Evolutionary conservation across 139 green algal species (phyloP), one percentile per base, ranked within the genome.

Genomic region (Chlorella sp.): DNA sequence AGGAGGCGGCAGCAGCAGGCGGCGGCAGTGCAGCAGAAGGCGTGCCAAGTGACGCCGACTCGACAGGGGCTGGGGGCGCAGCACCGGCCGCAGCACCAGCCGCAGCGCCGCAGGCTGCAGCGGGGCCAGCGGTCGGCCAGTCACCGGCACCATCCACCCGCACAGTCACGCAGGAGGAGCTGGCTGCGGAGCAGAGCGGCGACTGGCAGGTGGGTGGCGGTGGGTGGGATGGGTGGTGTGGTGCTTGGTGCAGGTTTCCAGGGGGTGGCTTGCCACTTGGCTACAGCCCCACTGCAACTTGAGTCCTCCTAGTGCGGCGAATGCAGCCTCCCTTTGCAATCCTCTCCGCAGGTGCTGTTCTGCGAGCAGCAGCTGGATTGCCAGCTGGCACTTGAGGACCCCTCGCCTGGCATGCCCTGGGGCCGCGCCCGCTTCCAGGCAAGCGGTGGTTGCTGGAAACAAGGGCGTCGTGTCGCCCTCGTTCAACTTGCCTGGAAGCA

Each of bases 371-470:
- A 82, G 9, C 44, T 89, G 62, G 90, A 96, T 82, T 92, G 95
- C 69, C 86, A 86, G 43, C 80, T 92, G 38, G 73, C 69, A 1
- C 90, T 95, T 65, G 92, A 96, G 81, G 93, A 96, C 76, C 84
- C 93, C 54, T 87, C 87, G 6, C 88, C 89, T 8, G 79, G 85
- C 74, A 93, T 91, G 89, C 88, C 89, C n/a, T 92, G 86, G 88
- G 81, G 87, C 0, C 76, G 88, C 16, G 90, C 89, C 40, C 88
- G 85, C 43, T 92, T 94, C 84, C 76, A 84, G 81, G 85, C 70
- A 20, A 28, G 78, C 28, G 40, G 72, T 56, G 38, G 65, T 7
- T 43, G 34, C 44, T 85, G 51, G 22, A 65, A n/a, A n/a, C n/a
- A n/a, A n/a, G n/a, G n/a, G n/a, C n/a, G n/a, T n/a, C n/a, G n/a